Evolutionary conservation across 2,329 filamentous ascomycete species (phyloP), one percentile per base, ranked within the genome.

Genomic region (Colletotrichum salicis): DNA sequence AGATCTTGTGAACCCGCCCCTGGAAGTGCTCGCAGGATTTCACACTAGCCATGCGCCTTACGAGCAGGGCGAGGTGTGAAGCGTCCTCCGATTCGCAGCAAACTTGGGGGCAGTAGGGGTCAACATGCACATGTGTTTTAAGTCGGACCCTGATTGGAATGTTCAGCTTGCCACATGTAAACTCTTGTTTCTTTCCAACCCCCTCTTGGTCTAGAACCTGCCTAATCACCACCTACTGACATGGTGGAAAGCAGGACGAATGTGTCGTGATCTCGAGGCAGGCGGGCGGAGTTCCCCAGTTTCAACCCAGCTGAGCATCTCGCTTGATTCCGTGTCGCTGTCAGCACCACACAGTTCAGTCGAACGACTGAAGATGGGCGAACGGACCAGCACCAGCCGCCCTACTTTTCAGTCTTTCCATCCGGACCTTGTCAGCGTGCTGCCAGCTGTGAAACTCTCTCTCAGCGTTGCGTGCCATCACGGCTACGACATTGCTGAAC

Each of bases 401-500:
- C 61, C 19, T 37, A 22, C 27, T 27, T 22, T 37, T 22, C 48
- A 67, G 51, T 33, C 6, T 22, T 19, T 8, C 15, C 12, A 41
- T 58, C 12, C 29, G 19, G 19, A 35, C 35, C 27, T 65, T 13
- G 5, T 15, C 6, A 7, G 13, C 13, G 37, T 41, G 37, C 37
- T 41, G 2, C 12, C 8, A 41, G 37, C 37, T 15, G 13, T n/a
- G 41, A 11, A 10, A 62, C 8, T 37, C 22, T 13, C 45, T 35
- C 45, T 33, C 45, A 52, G 27, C 41, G 63, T n/a, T 31, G 19
- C 33, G 22, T 60, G 35, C 58, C 58, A 64, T 64, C 54, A 63
- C 41, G 27, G 45, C 69, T 69, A 69, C 69, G 41, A 55, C 58
- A 71, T 60, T 19, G 31, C 48, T 19, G 63, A 61, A 51, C 57